Conservation (phyloP, 306 rosid genomes). For the Sicyos baderoa region DNA sequence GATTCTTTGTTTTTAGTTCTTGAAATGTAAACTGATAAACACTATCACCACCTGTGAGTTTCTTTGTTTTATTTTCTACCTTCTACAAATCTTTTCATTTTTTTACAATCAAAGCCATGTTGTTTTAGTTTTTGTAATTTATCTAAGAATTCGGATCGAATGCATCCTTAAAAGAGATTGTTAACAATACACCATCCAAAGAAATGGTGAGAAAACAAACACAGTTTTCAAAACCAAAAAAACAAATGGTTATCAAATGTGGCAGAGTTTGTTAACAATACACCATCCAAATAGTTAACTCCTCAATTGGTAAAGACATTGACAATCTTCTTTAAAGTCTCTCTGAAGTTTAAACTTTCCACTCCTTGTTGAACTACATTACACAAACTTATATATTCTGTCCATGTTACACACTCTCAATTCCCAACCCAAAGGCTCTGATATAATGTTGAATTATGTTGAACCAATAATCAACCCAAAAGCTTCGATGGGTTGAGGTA, state of each 20-base stretch:
- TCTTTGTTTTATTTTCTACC: not conserved
- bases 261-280: not conserved
- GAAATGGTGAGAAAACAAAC: not conserved
- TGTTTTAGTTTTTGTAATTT: no score
- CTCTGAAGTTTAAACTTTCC: not conserved
- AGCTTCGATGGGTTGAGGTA: no score
- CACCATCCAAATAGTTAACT: not conserved
- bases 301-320: not conserved
- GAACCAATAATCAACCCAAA: no score
- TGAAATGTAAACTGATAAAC: not conserved
- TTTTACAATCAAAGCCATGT: not conserved
- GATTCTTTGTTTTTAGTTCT: not conserved
- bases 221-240: not conserved
- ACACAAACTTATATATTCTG: not conserved
- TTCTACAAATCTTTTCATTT: not conserved
- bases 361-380: not conserved
- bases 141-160: no score
- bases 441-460: no score
- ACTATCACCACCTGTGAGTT: not conserved
- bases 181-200: no score
- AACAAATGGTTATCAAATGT: not conserved
- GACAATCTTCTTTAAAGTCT: not conserved
- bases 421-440: not conserved
- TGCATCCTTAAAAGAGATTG: no score
- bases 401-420: not conserved